Evolutionary conservation across 331 rosid genomes (phyloP).

Genomic region (Acacia pycnantha): DNA sequence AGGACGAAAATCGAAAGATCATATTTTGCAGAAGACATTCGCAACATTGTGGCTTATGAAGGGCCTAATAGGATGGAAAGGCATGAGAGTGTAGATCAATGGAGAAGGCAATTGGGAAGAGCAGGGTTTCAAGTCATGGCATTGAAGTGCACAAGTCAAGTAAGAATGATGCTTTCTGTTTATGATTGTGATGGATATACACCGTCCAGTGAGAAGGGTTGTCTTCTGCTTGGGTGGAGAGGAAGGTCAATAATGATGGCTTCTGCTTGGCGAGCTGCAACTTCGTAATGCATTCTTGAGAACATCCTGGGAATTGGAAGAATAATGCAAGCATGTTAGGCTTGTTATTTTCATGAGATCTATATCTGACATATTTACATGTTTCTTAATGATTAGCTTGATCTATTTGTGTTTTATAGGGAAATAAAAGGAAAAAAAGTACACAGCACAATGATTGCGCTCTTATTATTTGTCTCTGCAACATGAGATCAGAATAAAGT

Average conservation of each 20-base stretch:
- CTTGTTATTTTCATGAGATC: not conserved
- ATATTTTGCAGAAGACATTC: constrained; percentile 58
- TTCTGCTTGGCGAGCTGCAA: constrained; percentile 72
- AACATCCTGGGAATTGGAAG: not conserved
- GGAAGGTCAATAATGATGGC: constrained; percentile 70
- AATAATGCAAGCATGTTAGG: not conserved
- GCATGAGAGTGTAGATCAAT: constrained; percentile 68
- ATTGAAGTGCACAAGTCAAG: constrained; percentile 63
- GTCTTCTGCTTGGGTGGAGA: constrained; percentile 79
- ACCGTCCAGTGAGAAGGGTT: constrained; percentile 58
- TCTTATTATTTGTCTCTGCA: constrained; percentile 20
- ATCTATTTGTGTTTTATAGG: not conserved
- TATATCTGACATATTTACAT: not conserved
- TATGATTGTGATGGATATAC: constrained; percentile 75
- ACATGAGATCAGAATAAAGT: constrained; percentile 13
- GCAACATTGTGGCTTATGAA: constrained; percentile 56
- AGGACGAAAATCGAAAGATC: constrained; percentile 67
- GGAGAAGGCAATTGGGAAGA: constrained; percentile 72
- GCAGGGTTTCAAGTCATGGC: constrained; percentile 73
- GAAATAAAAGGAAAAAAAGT: not conserved
- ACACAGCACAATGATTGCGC: not conserved
- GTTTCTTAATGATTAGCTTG: not conserved
- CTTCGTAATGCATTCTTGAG: constrained; percentile 8
- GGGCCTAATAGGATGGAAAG: constrained; percentile 64
- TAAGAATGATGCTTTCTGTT: constrained; percentile 66